phyloP scores from a whole-genome alignment of 2,329 filamentous ascomycete genomes.

The Amphichorda felina region DNA sequence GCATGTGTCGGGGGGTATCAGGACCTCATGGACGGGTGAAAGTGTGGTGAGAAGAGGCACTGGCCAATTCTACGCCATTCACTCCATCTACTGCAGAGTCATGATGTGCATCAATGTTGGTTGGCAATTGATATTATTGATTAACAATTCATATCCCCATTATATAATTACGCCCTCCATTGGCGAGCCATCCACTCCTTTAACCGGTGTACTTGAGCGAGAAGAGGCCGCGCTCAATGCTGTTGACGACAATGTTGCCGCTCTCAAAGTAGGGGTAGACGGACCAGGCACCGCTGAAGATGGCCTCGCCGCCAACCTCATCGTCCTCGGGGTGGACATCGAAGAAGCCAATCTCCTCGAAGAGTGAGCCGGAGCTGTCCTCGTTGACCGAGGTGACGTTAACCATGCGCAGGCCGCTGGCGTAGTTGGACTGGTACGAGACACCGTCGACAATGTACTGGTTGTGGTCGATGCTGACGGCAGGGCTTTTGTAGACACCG shows the following conservation, averaged over 20 bases:
- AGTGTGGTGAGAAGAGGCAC: too few relatives aligned
- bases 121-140: too few relatives aligned
- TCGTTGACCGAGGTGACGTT: slow-evolving; percentile 16
- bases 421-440: slow-evolving; percentile 34
- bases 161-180: background rate
- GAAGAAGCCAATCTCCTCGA: slow-evolving; percentile 31
- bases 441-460: slow-evolving; percentile 28
- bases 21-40: too few relatives aligned
- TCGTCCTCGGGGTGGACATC: slow-evolving; percentile 36
- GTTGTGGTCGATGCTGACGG: slow-evolving; percentile 30
- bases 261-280: slow-evolving; percentile 30
- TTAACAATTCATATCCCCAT: too few relatives aligned
- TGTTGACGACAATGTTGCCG: slow-evolving; percentile 31
- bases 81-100: too few relatives aligned
- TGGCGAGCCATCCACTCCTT: slow-evolving; percentile 1
- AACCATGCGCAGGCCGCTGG: slow-evolving; percentile 28
- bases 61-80: too few relatives aligned
- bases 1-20: too few relatives aligned
- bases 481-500: slow-evolving; percentile 25
- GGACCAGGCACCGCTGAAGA: slow-evolving; percentile 28
- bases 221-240: slow-evolving; percentile 33
- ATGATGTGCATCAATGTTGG: too few relatives aligned
- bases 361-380: slow-evolving; percentile 23
- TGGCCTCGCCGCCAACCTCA: slow-evolving; percentile 16
- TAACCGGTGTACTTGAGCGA: slow-evolving; percentile 21